Base-by-base conservation (phyloP, 306 rosid genomes). In the Vigna radiata region DNA sequence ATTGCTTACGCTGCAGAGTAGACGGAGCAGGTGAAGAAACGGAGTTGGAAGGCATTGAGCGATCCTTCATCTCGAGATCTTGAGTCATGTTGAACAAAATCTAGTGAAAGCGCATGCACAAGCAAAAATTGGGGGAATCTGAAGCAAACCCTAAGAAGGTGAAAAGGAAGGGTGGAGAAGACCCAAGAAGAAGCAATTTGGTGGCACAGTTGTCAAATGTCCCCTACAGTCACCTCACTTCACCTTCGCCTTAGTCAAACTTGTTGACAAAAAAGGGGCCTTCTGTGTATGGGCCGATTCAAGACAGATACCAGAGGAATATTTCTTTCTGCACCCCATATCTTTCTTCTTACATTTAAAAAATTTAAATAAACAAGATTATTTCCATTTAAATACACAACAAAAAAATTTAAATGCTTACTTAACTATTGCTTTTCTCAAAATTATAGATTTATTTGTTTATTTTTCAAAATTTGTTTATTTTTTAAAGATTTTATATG, bases 61-160 rank as follows among this genome's bases (percentile, higher is more conserved):
- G 86, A 23, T 87, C 88, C 65, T 84, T 84, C 90, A 87, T 84
- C 49, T 87, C 90, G 16, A 84, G 86, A 79, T 87, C 90, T 54
- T 81, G 90, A 68, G 90, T 87, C 90, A 84, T 84, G 23, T 67
- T 78, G 71, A 68, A 74, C 12, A 41, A 58, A 77, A 44, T 66
- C 62, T 44, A 78, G 36, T 25, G 36, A 43, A 50, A 68, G 17
- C n/a, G 12, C 44, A 17, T 0, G 36, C 15, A 44, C 2, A 11
- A 76, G 25, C 5, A 10, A 18, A 7, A 68, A 21, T 36, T 68
- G 74, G 0, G 53, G 55, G 69, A 69, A 52, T 81, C 61, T 19
- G 73, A 76, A 52, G 29, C 52, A 63, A 82, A 77, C 82, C 85
- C 85, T 82, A 77, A 46, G 58, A 11, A 14, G 25, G 46, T 11